Base-by-base conservation (phyloP, 345 rosid genomes). In the Theobroma cacao region DNA sequence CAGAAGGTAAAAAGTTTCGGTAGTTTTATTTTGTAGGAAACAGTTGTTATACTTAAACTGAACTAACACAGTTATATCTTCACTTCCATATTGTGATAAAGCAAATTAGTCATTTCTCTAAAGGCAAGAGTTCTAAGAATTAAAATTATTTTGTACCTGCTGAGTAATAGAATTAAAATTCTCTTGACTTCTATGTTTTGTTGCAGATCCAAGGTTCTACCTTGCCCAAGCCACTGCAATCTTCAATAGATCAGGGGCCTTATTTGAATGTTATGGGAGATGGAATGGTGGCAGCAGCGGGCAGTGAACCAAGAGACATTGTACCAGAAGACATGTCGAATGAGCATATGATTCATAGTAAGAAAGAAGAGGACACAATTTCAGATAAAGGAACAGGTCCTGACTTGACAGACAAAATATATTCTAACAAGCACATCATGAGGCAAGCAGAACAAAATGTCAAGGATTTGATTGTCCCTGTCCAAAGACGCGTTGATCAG, bases 161-260 rank as follows among this genome's bases (percentile, higher is more conserved):
- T n/a, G n/a, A n/a, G n/a, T n/a, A n/a, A n/a, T n/a, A n/a, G n/a
- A n/a, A n/a, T n/a, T n/a, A 43, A 43, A 43, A 3, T 10, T 43
- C 13, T 60, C 14, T 50, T 34, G 50, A 48, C 17, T 12, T 71
- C 17, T 12, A 26, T 67, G 24, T 64, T 33, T n/a, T 75, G 2
- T 61, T 75, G 79, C 82, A 80, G 87, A 53, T 55, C 77, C 77
- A 67, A 63, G 65, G 26, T 13, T 75, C 80, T 53, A 26, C 53
- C 43, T 17, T 68, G 66, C 59, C 82, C 10, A 2, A 13, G 20
- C 78, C 52, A 6, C 10, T 34, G 20, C 75, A 82, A 68, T 75
- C 85, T 65, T 77, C 82, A 4, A 82, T 83, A 43, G 87, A 85
- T 80, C 87, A 77, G 58, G 87, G 77, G 15, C 89, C 89, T 55